Conservation (phyloP, 192 early-diverging fungal species). For the Mortierella antarctica region DNA sequence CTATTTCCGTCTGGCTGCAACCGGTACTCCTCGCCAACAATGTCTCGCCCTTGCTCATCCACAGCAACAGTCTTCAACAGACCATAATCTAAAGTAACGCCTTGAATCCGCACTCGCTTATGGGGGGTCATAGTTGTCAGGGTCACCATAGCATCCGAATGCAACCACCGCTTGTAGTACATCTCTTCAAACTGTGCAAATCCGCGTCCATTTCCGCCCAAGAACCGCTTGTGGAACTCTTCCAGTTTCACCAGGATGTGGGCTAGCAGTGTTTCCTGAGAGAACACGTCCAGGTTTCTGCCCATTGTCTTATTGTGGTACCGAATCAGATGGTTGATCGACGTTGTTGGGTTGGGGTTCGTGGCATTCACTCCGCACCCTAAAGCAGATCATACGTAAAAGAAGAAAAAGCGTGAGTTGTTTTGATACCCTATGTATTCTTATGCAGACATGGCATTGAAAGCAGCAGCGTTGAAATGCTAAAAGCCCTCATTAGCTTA, state of each 20-base stretch:
- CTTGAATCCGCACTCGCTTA: slow-evolving; percentile 71
- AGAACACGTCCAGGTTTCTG: slow-evolving; percentile 62
- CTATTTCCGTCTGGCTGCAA: slow-evolving; percentile 97
- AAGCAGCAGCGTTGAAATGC: neutral
- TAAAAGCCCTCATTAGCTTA: slow-evolving; percentile 27
- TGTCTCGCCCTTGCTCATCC: slow-evolving; percentile 50
- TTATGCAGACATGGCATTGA: neutral
- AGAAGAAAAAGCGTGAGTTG: neutral
- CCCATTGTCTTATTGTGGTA: slow-evolving; percentile 63
- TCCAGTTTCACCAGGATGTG: slow-evolving; percentile 79
- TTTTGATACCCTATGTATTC: neutral
- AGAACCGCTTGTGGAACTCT: slow-evolving; percentile 78
- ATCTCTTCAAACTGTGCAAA: slow-evolving; percentile 77
- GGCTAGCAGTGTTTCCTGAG: slow-evolving; percentile 76
- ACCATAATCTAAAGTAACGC: slow-evolving; percentile 80
- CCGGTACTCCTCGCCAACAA: slow-evolving; percentile 63
- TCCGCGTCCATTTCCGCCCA: slow-evolving; percentile 60
- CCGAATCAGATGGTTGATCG: slow-evolving; percentile 83
- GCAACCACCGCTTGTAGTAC: slow-evolving; percentile 93
- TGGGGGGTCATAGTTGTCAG: slow-evolving; percentile 40
- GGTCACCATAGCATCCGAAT: slow-evolving; percentile 62
- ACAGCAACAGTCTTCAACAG: slow-evolving; percentile 76
- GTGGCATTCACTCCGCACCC: slow-evolving; percentile 89
- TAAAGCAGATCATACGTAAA: slow-evolving; percentile 17
- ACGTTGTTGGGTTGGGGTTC: slow-evolving; percentile 87